Percentiles rank a stretch among this genome's conserved stretches.
These are phyloP conservation scores for Fonsecaea erecta DNA, from an alignment of 2,329 filamentous ascomycete genomes.

Conservation along the genomic window DNA sequence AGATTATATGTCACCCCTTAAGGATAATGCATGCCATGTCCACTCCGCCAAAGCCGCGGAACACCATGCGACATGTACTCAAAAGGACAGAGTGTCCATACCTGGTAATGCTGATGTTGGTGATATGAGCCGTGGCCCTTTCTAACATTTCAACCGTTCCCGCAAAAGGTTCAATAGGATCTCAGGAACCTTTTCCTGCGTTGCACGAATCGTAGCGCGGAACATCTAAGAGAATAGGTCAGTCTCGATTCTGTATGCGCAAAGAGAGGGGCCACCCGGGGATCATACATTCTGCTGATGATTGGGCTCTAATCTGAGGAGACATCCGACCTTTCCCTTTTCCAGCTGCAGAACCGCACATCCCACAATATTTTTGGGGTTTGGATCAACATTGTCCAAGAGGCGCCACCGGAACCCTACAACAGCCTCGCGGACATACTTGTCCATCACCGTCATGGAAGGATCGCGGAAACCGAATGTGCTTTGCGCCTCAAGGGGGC, in stretches of 20 bases:
- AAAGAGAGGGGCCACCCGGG: neutral
- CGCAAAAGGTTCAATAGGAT: slow-evolving; percentile 86
- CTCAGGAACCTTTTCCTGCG: slow-evolving; percentile 83
- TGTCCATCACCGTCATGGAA: slow-evolving; percentile 68
- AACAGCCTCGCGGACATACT: slow-evolving; percentile 73
- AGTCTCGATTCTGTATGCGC: slow-evolving; percentile 10
- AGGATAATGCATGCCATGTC: neutral
- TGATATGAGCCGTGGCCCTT: neutral
- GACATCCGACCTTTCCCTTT: slow-evolving; percentile 89
- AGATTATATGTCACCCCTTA: slow-evolving; percentile 8
- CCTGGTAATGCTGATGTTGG: slow-evolving; percentile 1
- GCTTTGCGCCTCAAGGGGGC: slow-evolving; percentile 81
- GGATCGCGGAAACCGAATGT: slow-evolving; percentile 68
- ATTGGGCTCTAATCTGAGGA: slow-evolving; percentile 93
- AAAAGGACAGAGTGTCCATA: neutral
- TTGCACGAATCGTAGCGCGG: slow-evolving; percentile 89
- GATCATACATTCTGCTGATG: slow-evolving; percentile 80
- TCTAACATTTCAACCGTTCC: slow-evolving; percentile 67
- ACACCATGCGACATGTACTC: neutral
- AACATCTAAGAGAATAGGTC: slow-evolving; percentile 72
- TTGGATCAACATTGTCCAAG: slow-evolving; percentile 84
- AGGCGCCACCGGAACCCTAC: slow-evolving; percentile 85
- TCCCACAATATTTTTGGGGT: slow-evolving; percentile 90
- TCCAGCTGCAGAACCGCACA: slow-evolving; percentile 77
- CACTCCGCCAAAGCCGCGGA: neutral